Evolutionary conservation across 2,329 filamentous ascomycete species (phyloP).

Genomic region (Fusarium devonianum): DNA sequence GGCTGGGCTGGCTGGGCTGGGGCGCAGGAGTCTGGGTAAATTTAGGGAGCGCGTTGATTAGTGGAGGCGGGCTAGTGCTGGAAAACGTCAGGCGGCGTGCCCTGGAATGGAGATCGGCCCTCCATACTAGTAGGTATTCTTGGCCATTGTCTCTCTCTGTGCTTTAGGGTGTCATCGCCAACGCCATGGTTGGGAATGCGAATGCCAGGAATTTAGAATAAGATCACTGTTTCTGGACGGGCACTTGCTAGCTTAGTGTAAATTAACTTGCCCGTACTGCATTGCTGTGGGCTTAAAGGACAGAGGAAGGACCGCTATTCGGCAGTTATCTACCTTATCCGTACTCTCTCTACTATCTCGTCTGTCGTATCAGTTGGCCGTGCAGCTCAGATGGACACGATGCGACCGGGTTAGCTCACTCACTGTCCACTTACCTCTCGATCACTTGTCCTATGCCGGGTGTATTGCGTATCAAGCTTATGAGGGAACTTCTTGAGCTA

Average conservation of each 20-base stretch:
- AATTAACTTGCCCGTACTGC: constrained; percentile 11
- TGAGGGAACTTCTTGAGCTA: too few species aligned
- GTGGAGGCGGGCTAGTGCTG: not conserved
- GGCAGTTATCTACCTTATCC: too few species aligned
- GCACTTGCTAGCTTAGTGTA: constrained; percentile 18
- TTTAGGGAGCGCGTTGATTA: constrained; percentile 28
- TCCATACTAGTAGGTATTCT: constrained; percentile 3
- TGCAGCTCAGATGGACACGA: too few species aligned
- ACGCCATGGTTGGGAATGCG: constrained; percentile 13
- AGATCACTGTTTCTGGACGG: constrained; percentile 15
- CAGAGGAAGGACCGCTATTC: too few species aligned
- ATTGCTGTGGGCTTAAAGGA: too few species aligned
- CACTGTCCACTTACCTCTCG: too few species aligned
- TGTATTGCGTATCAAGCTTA: too few species aligned
- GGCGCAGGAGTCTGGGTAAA: constrained; percentile 13
- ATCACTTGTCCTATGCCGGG: too few species aligned
- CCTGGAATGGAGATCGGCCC: constrained; percentile 32
- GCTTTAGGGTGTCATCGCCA: constrained; percentile 15
- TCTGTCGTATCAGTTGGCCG: too few species aligned
- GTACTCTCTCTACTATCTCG: not conserved
- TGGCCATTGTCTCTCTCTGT: constrained; percentile 20
- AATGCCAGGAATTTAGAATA: constrained; percentile 19
- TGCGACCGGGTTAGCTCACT: too few species aligned
- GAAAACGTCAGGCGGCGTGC: constrained; percentile 25
- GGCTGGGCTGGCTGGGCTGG: constrained; percentile 2